Percentiles rank a stretch among this genome's conserved stretches.
phyloP scores from a whole-genome alignment of 176 grass and related monocot species.

The Otatea glauca region DNA sequence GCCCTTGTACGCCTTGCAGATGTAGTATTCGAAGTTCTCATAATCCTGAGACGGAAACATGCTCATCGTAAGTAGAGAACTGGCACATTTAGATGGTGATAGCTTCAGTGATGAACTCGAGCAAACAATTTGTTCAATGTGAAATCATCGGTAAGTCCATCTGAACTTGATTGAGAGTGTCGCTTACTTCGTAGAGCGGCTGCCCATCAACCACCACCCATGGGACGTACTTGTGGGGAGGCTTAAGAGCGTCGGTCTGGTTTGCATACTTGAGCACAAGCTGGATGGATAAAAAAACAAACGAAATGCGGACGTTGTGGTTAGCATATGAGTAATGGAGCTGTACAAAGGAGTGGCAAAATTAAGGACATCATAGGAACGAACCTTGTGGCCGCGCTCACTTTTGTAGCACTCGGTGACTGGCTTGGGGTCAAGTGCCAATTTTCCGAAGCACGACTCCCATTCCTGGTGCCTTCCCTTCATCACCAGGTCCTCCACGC shows the following conservation, averaged over 20 bases:
- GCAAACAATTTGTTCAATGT: neutral
- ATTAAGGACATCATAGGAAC: neutral
- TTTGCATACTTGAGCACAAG: constrained; percentile 77
- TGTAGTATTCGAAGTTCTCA: constrained; percentile 65
- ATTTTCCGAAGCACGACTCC: constrained; percentile 74
- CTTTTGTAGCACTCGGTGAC: constrained; percentile 66
- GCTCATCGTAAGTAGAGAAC: neutral
- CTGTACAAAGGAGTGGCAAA: neutral
- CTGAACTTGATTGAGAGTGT: neutral
- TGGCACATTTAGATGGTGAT: neutral
- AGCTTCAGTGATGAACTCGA: neutral
- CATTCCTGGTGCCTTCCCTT: constrained; percentile 52
- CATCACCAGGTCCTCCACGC: constrained; percentile 71
- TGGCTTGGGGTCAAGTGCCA: constrained; percentile 61
- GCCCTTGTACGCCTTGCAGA: constrained; percentile 84
- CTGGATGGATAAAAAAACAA: constrained; percentile 42
- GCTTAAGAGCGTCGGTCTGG: constrained; percentile 71
- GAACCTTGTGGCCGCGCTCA: constrained; percentile 64
- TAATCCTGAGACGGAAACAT: constrained; percentile 60
- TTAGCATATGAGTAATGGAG: neutral
- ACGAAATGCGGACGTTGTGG: neutral
- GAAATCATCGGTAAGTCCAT: neutral
- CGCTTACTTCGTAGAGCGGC: constrained; percentile 70
- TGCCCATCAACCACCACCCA: constrained; percentile 90
- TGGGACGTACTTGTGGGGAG: constrained; percentile 77